Percentiles rank a stretch among this genome's conserved stretches.
Conservation (phyloP, 2,329 filamentous ascomycete species). For the Ophioceras dolichostomum region DNA sequence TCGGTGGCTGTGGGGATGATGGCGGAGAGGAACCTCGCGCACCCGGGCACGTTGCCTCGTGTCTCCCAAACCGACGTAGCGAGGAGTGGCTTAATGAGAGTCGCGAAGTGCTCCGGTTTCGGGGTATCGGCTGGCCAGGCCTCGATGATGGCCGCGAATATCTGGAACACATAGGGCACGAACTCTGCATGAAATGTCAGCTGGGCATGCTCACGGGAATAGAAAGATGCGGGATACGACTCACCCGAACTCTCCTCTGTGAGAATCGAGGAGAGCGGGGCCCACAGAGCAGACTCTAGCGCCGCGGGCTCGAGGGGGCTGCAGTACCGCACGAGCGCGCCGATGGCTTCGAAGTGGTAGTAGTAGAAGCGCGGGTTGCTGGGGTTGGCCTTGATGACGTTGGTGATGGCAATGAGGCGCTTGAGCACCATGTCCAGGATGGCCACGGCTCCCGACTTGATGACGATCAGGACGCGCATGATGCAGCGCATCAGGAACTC, state of each 20-base stretch:
- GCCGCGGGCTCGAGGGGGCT: slow-evolving; percentile 52
- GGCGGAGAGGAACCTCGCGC: slow-evolving; percentile 71
- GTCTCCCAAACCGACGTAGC: slow-evolving; percentile 81
- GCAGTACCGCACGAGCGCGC: slow-evolving; percentile 71
- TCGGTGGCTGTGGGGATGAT: slow-evolving; percentile 68
- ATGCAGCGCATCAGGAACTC: slow-evolving; percentile 98
- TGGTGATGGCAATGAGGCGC: slow-evolving; percentile 80
- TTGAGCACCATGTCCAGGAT: slow-evolving; percentile 69
- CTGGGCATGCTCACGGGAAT: background rate
- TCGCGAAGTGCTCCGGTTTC: slow-evolving; percentile 70
- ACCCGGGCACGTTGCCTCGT: slow-evolving; percentile 82
- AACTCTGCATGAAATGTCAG: slow-evolving; percentile 50
- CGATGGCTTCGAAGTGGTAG: slow-evolving; percentile 92
- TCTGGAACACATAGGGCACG: slow-evolving; percentile 90
- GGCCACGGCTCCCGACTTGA: slow-evolving; percentile 66
- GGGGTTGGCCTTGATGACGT: slow-evolving; percentile 85
- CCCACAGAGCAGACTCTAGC: slow-evolving; percentile 71
- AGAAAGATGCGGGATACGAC: background rate
- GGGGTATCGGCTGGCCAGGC: slow-evolving; percentile 68
- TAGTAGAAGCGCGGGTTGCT: slow-evolving; percentile 98
- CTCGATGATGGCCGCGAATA: slow-evolving; percentile 84
- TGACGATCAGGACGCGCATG: slow-evolving; percentile 92
- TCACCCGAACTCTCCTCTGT: slow-evolving; percentile 71
- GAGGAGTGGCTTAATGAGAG: slow-evolving; percentile 66
- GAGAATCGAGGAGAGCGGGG: slow-evolving; percentile 70